Conservation (phyloP, 2,329 filamentous ascomycete species). For the Aspergillus proliferans region DNA sequence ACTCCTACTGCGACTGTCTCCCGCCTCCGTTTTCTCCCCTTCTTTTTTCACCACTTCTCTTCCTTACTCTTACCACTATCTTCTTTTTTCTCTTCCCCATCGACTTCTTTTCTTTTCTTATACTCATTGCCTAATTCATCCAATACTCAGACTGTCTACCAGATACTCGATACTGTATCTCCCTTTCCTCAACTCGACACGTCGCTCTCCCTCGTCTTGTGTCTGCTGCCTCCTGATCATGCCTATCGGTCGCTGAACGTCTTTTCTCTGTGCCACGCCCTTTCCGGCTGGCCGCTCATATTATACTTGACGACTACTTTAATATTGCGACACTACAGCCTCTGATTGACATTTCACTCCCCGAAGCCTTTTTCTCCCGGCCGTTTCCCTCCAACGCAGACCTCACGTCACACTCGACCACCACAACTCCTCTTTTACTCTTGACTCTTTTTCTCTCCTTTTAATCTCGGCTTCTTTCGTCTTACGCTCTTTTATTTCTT, state of each 20-base stretch:
- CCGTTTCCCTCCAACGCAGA: constrained; percentile 15
- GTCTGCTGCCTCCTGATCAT: constrained; percentile 14
- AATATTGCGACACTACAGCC: too few species aligned
- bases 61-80: constrained; percentile 2
- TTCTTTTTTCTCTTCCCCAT: constrained; percentile 4
- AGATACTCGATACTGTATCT: constrained; percentile 1
- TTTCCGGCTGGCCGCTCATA: constrained; percentile 15
- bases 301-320: too few species aligned
- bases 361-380: too few species aligned
- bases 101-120: neutral
- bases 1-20: neutral
- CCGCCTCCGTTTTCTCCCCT: constrained; percentile 2
- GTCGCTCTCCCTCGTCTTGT: constrained; percentile 5
- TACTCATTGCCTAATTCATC: neutral
- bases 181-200: constrained; percentile 10
- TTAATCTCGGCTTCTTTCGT: neutral
- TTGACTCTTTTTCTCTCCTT: neutral
- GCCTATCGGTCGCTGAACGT: constrained; percentile 18
- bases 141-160: too few species aligned
- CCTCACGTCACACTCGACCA: constrained; percentile 22
- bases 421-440: neutral
- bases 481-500: neutral
- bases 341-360: too few species aligned
- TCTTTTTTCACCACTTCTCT: constrained; percentile 6
- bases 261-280: constrained; percentile 13